phyloP scores from a whole-genome alignment of 2,329 filamentous ascomycete genomes.

The Colletotrichum sp. region DNA sequence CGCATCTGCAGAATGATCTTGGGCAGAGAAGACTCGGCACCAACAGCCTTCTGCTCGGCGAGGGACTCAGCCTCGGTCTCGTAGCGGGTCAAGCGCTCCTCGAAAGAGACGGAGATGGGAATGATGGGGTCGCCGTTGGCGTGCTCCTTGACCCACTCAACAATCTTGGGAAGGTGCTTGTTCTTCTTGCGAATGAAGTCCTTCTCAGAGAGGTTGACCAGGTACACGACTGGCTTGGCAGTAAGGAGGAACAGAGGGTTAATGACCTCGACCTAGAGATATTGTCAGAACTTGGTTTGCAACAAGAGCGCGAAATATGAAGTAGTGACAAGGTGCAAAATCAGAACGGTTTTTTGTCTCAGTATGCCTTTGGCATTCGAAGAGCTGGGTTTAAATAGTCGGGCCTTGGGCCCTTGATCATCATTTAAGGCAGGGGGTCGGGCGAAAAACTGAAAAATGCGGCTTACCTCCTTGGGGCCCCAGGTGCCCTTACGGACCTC shows the following conservation, averaged over 20 bases:
- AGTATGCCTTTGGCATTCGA: conserved; percentile 89
- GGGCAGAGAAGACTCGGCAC: conserved; percentile 85
- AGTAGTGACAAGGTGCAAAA: conserved; percentile 16
- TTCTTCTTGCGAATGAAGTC: conserved; percentile 99
- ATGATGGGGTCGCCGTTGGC: conserved; percentile 88
- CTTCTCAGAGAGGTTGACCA: conserved; percentile 96
- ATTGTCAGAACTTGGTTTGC: conserved; percentile 31
- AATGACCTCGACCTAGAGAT: conserved; percentile 86
- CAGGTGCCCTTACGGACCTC: conserved; percentile 92
- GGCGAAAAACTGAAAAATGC: conserved; percentile 25
- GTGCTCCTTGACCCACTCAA: conserved; percentile 94
- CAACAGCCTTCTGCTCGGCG: conserved; percentile 88
- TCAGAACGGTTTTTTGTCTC: conserved; percentile 70
- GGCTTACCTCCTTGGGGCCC: conserved; percentile 91
- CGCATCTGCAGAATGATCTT: conserved; percentile 95
- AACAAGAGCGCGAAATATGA: conserved; percentile 22
- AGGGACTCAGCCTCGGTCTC: conserved; percentile 76
- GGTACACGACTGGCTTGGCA: conserved; percentile 95
- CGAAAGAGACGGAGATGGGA: conserved; percentile 89
- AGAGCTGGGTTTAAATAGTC: conserved; percentile 98
- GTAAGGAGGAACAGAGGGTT: conserved; percentile 95
- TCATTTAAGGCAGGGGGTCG: conserved; percentile 65
- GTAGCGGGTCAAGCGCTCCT: conserved; percentile 87
- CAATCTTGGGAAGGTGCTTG: conserved; percentile 94
- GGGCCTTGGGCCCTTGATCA: conserved; percentile 97